Percentiles rank a stretch among this genome's conserved stretches.
Evolutionary conservation across 345 rosid species (phyloP).

Genomic region (Syzygium oleosum): DNA sequence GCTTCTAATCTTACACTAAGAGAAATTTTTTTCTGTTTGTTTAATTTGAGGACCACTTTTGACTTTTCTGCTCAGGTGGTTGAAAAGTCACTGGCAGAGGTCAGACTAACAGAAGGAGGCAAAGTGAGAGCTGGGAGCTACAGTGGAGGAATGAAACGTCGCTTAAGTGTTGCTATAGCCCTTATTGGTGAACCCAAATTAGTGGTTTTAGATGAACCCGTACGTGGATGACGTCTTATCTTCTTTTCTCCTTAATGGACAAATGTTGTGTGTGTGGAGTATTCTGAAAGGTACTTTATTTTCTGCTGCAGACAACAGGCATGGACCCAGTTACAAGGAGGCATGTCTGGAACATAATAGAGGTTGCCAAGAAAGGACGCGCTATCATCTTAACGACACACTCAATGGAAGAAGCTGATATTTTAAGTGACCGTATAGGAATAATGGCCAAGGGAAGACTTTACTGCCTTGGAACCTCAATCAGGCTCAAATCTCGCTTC

Average conservation of each 20-base stretch:
- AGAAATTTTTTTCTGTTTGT: neutral
- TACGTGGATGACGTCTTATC: constrained; percentile 9
- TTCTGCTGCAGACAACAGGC: constrained; percentile 66
- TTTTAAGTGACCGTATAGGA: constrained; percentile 84
- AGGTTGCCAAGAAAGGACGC: constrained; percentile 81
- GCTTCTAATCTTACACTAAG: neutral
- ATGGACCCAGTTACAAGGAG: constrained; percentile 97
- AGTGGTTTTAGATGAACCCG: constrained; percentile 88
- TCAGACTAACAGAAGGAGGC: constrained; percentile 58
- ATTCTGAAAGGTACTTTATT: neutral
- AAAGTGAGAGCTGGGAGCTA: constrained; percentile 82
- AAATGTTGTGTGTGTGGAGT: neutral
- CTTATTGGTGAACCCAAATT: constrained; percentile 86
- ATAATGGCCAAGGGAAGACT: constrained; percentile 98
- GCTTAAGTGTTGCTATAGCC: constrained; percentile 88
- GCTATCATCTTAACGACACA: constrained; percentile 86
- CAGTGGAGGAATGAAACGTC: constrained; percentile 98
- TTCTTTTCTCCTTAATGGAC: neutral
- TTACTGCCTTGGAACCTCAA: constrained; percentile 86
- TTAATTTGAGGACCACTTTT: neutral
- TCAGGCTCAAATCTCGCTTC: constrained; percentile 81
- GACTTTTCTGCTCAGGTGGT: constrained; percentile 35
- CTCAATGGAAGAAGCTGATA: constrained; percentile 99
- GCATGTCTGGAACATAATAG: constrained; percentile 95
- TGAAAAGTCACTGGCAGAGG: constrained; percentile 63